Conservation (phyloP, 257 asterid genomes). For the Catharanthus roseus region DNA sequence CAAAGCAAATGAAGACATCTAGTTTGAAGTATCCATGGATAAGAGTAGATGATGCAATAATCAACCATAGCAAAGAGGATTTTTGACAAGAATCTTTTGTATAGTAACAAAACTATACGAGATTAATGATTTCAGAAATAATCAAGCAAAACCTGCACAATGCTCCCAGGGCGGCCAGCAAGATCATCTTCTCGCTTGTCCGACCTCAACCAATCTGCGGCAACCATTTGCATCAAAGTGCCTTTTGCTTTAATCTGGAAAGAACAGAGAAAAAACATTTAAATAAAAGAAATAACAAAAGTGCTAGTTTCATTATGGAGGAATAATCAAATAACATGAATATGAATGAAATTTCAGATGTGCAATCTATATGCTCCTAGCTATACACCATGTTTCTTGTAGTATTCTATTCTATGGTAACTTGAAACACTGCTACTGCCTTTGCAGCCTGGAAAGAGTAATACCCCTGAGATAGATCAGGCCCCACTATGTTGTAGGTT, state of each 20-base stretch:
- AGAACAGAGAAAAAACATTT: slow-evolving; percentile 17
- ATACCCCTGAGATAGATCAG: neutral
- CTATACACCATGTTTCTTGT: neutral
- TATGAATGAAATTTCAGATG: neutral
- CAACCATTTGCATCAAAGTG: slow-evolving; percentile 95
- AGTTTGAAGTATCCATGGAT: slow-evolving; percentile 15
- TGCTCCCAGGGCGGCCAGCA: slow-evolving; percentile 84
- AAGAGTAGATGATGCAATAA: slow-evolving; percentile 10
- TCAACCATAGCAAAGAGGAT: neutral
- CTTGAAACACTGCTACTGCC: neutral
- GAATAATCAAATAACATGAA: slow-evolving; percentile 7
- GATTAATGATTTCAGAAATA: neutral
- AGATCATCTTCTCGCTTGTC: slow-evolving; percentile 98
- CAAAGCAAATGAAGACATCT: neutral
- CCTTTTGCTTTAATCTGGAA: slow-evolving; percentile 78
- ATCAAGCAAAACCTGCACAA: slow-evolving; percentile 66
- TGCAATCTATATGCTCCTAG: neutral
- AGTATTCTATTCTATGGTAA: neutral
- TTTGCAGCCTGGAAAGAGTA: neutral
- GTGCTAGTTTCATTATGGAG: neutral
- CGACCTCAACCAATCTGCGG: slow-evolving; percentile 97
- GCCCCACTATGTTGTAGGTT: neutral
- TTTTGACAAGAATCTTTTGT: slow-evolving; percentile 5
- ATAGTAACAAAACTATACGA: slow-evolving; percentile 1
- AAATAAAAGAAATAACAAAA: slow-evolving; percentile 12